Evolutionary conservation across 2,329 filamentous ascomycete species (phyloP), one percentile per base, ranked within the genome.

Genomic region (Hymenotorrendiella dingleyae): DNA sequence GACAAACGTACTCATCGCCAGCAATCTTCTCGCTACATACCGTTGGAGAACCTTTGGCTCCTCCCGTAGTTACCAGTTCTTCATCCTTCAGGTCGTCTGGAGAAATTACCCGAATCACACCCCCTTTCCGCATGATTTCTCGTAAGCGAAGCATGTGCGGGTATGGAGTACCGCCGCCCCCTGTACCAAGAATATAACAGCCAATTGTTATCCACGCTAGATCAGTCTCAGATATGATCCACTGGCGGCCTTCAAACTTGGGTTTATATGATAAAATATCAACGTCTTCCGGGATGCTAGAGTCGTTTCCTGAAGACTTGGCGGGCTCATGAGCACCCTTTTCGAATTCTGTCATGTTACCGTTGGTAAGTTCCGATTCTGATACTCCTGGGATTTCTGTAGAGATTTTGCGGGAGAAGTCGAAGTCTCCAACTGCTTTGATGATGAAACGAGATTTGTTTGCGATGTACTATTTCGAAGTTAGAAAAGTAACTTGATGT

Each of bases 261-360:
- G 69, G 69, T 11, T 49, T 60, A 47, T 72, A 72, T 71, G 2
- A 76, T 75, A 7, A 77, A 23, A 63, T 54, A 29, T 55, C 42
- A 60, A 65, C 38, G 75, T 3, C 77, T 75, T 10, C n/a, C 75
- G 76, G 0, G 72, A 77, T 2, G 75, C 76, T 0, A 81, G 67
- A 40, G 80, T 74, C 1, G 73, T 66, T 0, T 64, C 65, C 1
- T 23, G 24, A n/a, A n/a, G 76, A 75, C 4, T 55, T 64, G 54
- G 79, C 80, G 0, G 54, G 47, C 12, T 59, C 51, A n/a, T n/a
- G n/a, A 9, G 41, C 1, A 9, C 34, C 49, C 19, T 57, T 60
- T 30, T 57, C 53, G 27, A 57, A 60, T 32, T 61, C 50, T 28
- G 48, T 50, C 53, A 56, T 57, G 20, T 44, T 45, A 14, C 37